Evolutionary conservation across 164 flowering plant genomes (phyloP).

Genomic region (Tetrastigma voinierianum): DNA sequence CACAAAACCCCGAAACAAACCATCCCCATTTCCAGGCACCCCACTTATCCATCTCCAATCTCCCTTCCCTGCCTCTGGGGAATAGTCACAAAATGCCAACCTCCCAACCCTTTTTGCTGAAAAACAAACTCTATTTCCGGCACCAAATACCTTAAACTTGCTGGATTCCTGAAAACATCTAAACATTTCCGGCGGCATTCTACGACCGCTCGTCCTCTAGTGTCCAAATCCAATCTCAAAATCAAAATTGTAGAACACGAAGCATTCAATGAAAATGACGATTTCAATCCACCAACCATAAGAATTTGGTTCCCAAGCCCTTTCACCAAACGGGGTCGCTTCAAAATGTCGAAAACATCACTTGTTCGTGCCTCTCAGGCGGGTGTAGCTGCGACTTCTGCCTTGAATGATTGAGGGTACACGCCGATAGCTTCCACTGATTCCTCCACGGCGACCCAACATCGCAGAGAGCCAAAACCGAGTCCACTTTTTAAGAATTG

Average conservation of each 20-base stretch:
- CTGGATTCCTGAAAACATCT: constrained; percentile 58
- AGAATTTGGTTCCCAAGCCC: constrained; percentile 47
- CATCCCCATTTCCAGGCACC: constrained; percentile 65
- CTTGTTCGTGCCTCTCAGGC: constrained; percentile 77
- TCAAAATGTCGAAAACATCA: constrained; percentile 83
- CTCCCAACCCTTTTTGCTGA: constrained; percentile 69
- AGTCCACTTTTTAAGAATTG: constrained; percentile 46
- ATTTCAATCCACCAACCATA: constrained; percentile 87
- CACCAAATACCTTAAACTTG: constrained; percentile 95
- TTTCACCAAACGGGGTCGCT: constrained; percentile 67
- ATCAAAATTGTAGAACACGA: constrained; percentile 77
- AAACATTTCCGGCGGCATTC: constrained; percentile 86
- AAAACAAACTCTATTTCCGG: constrained; percentile 74
- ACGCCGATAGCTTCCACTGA: constrained; percentile 77
- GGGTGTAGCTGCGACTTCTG: constrained; percentile 24
- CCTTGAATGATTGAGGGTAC: constrained; percentile 25
- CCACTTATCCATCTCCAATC: constrained; percentile 89
- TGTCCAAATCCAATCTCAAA: constrained; percentile 72
- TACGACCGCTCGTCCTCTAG: constrained; percentile 89
- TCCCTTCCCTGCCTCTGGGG: constrained; percentile 21
- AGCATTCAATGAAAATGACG: constrained; percentile 65
- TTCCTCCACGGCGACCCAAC: constrained; percentile 90
- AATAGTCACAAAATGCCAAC: constrained; percentile 77
- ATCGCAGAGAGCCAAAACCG: constrained; percentile 69
- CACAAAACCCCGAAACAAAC: constrained; percentile 68